These are phyloP conservation scores for Cercophora newfieldiana DNA, from an alignment of 495 filamentous ascomycete species.

Conservation along the genomic window DNA sequence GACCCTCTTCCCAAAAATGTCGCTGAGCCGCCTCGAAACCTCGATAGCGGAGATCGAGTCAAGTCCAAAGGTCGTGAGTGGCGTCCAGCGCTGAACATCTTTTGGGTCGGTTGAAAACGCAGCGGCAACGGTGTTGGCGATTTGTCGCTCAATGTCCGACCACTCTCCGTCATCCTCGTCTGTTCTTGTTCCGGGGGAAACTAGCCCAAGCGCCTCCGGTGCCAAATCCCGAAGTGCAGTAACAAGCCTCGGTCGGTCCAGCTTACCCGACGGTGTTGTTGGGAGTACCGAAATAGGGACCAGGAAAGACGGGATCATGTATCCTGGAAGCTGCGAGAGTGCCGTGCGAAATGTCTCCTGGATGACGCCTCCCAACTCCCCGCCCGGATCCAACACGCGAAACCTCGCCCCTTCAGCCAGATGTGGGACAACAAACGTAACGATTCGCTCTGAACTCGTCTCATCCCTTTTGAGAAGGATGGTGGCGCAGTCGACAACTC, in stretches of 20 bases:
- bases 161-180: slow-evolving; percentile 47
- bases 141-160: slow-evolving; percentile 49
- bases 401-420: slow-evolving; percentile 20
- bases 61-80: slow-evolving; percentile 58
- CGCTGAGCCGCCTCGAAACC: slow-evolving; percentile 54
- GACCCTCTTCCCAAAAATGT: slow-evolving; percentile 43
- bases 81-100: slow-evolving; percentile 55
- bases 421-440: slow-evolving; percentile 58
- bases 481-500: slow-evolving; percentile 55
- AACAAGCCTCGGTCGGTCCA: slow-evolving; percentile 44
- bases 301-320: slow-evolving; percentile 69
- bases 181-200: slow-evolving; percentile 24
- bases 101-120: slow-evolving; percentile 51
- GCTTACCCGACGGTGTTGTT: slow-evolving; percentile 63
- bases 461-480: slow-evolving; percentile 41
- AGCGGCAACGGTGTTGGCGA: slow-evolving; percentile 45
- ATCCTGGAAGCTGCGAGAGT: slow-evolving; percentile 57
- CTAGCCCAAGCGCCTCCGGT: slow-evolving; percentile 18
- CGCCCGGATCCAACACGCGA: slow-evolving; percentile 28
- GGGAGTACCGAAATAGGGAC: slow-evolving; percentile 67
- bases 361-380: slow-evolving; percentile 22
- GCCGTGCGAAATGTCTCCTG: slow-evolving; percentile 41
- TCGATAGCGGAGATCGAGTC: slow-evolving; percentile 81
- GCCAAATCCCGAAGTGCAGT: slow-evolving; percentile 22
- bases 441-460: slow-evolving; percentile 45